Evolutionary conservation across 2,329 filamentous ascomycete genomes (phyloP), one percentile per base, ranked within the genome.

Genomic region (Paraphoma sp.): DNA sequence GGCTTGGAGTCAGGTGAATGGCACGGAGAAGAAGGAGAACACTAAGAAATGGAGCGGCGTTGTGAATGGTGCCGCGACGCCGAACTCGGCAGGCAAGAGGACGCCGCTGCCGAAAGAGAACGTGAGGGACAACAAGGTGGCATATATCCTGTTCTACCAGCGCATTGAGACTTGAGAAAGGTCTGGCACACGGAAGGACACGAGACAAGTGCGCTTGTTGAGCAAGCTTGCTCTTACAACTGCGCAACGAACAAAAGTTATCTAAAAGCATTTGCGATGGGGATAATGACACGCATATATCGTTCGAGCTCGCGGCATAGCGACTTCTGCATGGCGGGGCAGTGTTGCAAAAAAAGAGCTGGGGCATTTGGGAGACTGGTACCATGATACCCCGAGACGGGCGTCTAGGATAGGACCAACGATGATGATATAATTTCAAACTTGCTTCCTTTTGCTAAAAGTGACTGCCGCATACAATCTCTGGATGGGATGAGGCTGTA

Each of bases 111-210:
- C 65, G 63, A 85, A 79, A 60, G 79, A 79, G 56, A 83, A 83
- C 16, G 78, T 91, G 72, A 92, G 92, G 78, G 94, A 98, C 76
- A 97, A 94, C 83, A 97, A 96, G 83, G 94, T 97, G 56, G 95
- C 95, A 4, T 99, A 99, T 79, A 87, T 99, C 64, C 80, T 99
- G 72, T 96, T 99, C 80, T 99, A 99, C 77, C 90, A 97, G 80
- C 87, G 87, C 69, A 86, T 95, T 42, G 70, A 76, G 59, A 65
- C 62, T 59, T 75, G 68, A 74, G 51, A 46, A 33, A 31, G 14
- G 45, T 43, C 38, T 14, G 50, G 23, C 4, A 45, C 16, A 28
- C 40, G 45, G 54, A 42, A 45, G 23, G 48, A 30, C 28, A 33
- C 14, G 54, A 46, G 53, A 44, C 43, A 31, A 49, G 51, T 41